Base-by-base conservation (phyloP, 2,329 filamentous ascomycete species). In the Pleomassaria siparia region DNA sequence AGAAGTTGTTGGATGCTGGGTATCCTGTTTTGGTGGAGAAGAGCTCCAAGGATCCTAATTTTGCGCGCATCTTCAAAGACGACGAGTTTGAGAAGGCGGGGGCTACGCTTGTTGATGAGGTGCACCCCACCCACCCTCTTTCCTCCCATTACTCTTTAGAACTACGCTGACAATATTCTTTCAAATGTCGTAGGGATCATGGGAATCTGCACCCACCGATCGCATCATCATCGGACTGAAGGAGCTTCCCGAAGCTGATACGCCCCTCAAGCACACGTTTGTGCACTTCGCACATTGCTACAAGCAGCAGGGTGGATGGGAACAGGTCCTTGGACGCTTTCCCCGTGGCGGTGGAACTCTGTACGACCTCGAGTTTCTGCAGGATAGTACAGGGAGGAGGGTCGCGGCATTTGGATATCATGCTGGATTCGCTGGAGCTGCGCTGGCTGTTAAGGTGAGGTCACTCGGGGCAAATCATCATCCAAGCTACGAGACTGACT, bases 341-440 rank as follows among this genome's bases (percentile, higher is more conserved):
- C 81, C 87, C 22, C 80, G 83, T 20, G 90, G 89, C 48, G 83
- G 84, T 45, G 89, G 89, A 58, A 86, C 82, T 0, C 82, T 96
- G 12, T 82, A 91, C 49, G 91, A 96, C 63, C 80, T 96, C 29
- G 91, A 96, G 69, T 96, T 96, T 69, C 78, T 96, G 29, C 81
- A 83, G 30, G 87, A 95, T 58, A 81, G 85, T 54, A 79, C 75
- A 24, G 88, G 88, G 29, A 78, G 87, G 39, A 76, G 88, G 51
- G 85, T 91, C 1, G 85, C 86, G 8, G 84, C 85, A 1, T 89
- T 90, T 60, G 81, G 86, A 47, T 78, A 78, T 63, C 71, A 73
- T 55, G 71, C 71, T 16, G 70, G 71, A n/a, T 73, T 72, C 39
- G 69, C 64, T 13, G 79, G 76, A n/a, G 73, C 74, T 20, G 76